Percentiles rank a stretch among this genome's conserved stretches.
These are phyloP conservation scores for Linderina pennispora DNA, from an alignment of 192 early-diverging fungal genomes.

Conservation along the genomic window DNA sequence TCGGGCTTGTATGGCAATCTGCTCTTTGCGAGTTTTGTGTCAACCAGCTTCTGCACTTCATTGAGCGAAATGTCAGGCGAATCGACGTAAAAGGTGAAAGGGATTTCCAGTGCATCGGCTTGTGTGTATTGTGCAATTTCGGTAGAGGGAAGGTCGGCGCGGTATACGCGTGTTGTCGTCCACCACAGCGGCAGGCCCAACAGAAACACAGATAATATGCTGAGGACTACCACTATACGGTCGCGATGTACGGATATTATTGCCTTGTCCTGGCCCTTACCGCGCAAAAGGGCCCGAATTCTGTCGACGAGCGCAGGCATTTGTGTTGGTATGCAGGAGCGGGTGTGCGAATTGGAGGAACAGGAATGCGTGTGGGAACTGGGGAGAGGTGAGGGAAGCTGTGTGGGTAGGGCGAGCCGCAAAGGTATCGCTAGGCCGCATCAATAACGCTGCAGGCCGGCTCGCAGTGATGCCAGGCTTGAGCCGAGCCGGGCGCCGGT, in stretches of 20 bases:
- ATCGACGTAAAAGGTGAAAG: slow-evolving; percentile 27
- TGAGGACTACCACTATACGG: slow-evolving; percentile 32
- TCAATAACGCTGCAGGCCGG: too few species aligned
- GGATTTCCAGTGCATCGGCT: slow-evolving; percentile 9
- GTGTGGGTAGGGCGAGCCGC: too few species aligned
- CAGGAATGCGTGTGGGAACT: too few species aligned
- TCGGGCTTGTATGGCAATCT: neutral
- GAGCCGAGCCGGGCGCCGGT: too few species aligned
- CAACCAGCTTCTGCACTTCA: slow-evolving; percentile 3
- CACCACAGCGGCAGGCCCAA: slow-evolving; percentile 47
- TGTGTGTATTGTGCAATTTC: slow-evolving; percentile 13
- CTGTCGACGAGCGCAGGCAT: slow-evolving; percentile 14
- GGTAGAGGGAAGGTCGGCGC: slow-evolving; percentile 28
- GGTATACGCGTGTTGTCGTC: slow-evolving; percentile 45
- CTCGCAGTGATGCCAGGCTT: too few species aligned
- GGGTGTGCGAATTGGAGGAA: too few species aligned
- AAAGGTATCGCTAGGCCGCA: too few species aligned
- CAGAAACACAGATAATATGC: slow-evolving; percentile 23
- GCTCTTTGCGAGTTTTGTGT: too few species aligned
- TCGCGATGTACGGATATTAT: slow-evolving; percentile 35
- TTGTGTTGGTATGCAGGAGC: too few species aligned
- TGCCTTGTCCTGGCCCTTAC: slow-evolving; percentile 10
- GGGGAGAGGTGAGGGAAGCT: too few species aligned
- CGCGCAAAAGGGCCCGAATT: slow-evolving; percentile 17
- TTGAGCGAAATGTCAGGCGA: slow-evolving; percentile 2